phyloP scores from a whole-genome alignment of 1,284 basidiomycete genomes.

The Neonothopanus nambi region DNA sequence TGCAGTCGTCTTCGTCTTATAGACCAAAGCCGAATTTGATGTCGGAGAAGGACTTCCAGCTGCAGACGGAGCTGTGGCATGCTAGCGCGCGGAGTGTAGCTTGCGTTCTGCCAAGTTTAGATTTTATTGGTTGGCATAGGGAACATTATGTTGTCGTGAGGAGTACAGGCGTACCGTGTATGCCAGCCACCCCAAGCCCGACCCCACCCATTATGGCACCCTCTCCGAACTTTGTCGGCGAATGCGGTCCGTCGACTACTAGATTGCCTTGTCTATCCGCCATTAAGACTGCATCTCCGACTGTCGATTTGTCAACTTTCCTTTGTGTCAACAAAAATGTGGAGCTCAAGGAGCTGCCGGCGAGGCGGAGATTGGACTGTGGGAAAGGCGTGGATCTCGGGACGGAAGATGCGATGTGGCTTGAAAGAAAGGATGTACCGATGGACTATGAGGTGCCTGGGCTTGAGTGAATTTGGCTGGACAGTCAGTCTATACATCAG shows the following conservation, averaged over 20 bases:
- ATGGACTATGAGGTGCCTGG: slow-evolving; percentile 70
- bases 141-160: slow-evolving; percentile 66
- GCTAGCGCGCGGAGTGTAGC: slow-evolving; percentile 51
- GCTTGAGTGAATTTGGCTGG: slow-evolving; percentile 19
- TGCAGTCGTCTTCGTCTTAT: slow-evolving; percentile 45
- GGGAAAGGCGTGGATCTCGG: slow-evolving; percentile 69
- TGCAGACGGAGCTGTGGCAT: slow-evolving; percentile 59
- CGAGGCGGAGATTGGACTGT: slow-evolving; percentile 58
- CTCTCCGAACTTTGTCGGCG: not conserved
- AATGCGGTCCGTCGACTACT: not conserved
- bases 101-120: slow-evolving; percentile 46
- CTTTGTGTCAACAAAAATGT: slow-evolving; percentile 27
- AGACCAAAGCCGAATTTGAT: slow-evolving; percentile 58
- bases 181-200: not conserved
- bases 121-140: slow-evolving; percentile 69
- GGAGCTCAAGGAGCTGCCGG: slow-evolving; percentile 66
- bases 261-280: not conserved
- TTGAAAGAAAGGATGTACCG: slow-evolving; percentile 69
- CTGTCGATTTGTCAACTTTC: not conserved
- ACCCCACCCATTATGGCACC: not conserved
- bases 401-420: slow-evolving; percentile 61
- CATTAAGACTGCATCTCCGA: not conserved
- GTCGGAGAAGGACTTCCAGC: slow-evolving; percentile 56
- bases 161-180: slow-evolving; percentile 12
- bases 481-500: no score